Conservation (phyloP, 768 basidiomycete species). For the Pleurotus pulmonarius region DNA sequence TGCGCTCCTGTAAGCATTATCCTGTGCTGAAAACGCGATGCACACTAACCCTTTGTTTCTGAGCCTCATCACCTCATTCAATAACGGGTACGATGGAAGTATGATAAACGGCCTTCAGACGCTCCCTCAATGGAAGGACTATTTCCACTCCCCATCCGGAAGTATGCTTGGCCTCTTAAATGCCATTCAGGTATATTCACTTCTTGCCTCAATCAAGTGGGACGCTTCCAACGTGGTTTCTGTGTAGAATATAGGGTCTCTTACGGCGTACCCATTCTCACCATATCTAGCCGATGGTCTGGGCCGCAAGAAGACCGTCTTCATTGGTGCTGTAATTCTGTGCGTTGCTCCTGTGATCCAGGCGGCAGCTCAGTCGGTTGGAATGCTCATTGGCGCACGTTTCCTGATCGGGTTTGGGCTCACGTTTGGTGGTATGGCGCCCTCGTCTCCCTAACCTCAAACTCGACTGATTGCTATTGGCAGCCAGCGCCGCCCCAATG, state of each 20-base stretch:
- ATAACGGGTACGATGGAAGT: constrained; percentile 31
- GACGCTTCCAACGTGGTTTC: not conserved
- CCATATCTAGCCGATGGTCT: constrained; percentile 6
- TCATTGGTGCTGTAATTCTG: constrained; percentile 28
- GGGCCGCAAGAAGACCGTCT: not conserved
- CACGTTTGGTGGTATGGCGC: constrained; percentile 1
- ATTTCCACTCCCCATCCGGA: not conserved
- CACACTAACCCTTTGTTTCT: not conserved
- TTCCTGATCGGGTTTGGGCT: constrained; percentile 5
- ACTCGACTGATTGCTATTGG: constrained; percentile 15
- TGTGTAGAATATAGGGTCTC: not conserved
- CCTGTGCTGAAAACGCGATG: not conserved
- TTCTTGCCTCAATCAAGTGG: not conserved
- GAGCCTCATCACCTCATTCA: constrained; percentile 34
- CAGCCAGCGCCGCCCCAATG: constrained; percentile 32
- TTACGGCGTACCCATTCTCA: not conserved
- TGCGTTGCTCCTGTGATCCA: constrained; percentile 27
- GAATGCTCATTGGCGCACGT: constrained; percentile 29
- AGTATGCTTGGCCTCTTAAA: not conserved
- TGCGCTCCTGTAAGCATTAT: not conserved
- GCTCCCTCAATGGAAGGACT: not conserved
- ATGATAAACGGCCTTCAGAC: constrained; percentile 5
- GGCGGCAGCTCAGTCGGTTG: constrained; percentile 23
- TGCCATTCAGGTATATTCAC: not conserved
- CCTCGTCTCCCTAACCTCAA: not conserved